Conservation (phyloP, 129 eudicot genomes). For the Smallanthus sonchifolius region DNA sequence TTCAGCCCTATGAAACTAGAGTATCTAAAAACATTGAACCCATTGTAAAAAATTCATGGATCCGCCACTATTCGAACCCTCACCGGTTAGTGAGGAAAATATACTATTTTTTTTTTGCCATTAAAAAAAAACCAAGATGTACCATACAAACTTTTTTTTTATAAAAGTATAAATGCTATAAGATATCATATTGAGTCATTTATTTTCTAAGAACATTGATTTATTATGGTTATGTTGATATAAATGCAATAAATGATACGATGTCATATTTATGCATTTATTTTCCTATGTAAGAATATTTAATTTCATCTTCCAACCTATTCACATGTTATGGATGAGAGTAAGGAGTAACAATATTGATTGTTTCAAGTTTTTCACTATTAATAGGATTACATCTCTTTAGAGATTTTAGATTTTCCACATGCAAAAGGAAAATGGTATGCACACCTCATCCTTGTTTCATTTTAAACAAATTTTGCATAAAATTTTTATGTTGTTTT, state of each 20-base stretch:
- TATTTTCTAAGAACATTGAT: too few species aligned
- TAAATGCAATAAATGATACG: conserved; percentile 3
- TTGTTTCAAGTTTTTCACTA: background rate
- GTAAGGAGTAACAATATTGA: background rate
- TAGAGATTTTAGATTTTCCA: background rate
- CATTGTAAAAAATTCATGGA: too few species aligned
- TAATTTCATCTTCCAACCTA: conserved; percentile 15
- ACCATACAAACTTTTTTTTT: too few species aligned
- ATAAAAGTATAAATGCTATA: background rate
- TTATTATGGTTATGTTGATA: background rate
- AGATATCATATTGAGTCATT: background rate
- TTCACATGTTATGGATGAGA: background rate
- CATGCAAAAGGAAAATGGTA: conserved; percentile 13
- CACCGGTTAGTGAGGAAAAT: too few species aligned
- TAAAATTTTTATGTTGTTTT: background rate
- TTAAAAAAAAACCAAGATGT: too few species aligned
- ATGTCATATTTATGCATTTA: background rate
- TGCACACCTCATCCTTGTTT: background rate
- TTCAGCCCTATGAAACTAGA: too few species aligned
- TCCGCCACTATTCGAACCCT: too few species aligned
- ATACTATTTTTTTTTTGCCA: too few species aligned
- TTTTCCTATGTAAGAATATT: background rate
- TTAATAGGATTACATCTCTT: background rate
- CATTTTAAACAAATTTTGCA: background rate
- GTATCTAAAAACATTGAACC: too few species aligned